Base-by-base conservation (phyloP, 106 monocot genomes). In the Triglochin maritima region DNA sequence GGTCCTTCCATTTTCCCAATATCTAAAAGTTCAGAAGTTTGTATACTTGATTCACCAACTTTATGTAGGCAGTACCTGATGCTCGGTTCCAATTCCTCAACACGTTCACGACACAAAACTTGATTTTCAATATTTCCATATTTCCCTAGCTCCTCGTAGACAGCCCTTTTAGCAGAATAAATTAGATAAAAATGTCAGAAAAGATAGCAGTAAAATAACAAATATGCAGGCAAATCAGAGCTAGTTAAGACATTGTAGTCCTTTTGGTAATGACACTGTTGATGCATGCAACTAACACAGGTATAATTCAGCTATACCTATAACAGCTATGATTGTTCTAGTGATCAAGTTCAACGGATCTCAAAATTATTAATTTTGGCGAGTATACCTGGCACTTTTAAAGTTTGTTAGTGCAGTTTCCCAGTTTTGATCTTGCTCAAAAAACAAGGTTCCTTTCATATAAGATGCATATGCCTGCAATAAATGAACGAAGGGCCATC, bases 41-140 rank as follows among this genome's bases (percentile, higher is more conserved):
- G 87, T 46, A 98, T 45, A 57, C 61, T 82, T 71, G 88, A 84
- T 75, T 88, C 77, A 29, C 96, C 91, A 59, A 88, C 82, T 82
- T 88, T 98, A 77, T 88, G 91, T 59, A 91, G 78, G 68, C 96
- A 98, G 66, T 88, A 98, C 65, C 83, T 82, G 66, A 98, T 86
- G 77, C 91, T 98, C 62, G 96, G 96, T 78, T 98, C 91, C 58
- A 98, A 66, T 54, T 98, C 96, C 72, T 98, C 96, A 74, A 98
- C 86, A n/a, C 96, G 81, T 69, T 91, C 91, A 70, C 88, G 85
- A 65, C 96, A 98, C 70, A 91, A 79, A 69, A 91, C 72, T 76
- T 98, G 96, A 81, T 98, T 98, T 62, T 98, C 91, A 74, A 84
- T 77, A 62, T 69, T 84, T 10, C 96, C 96, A 80, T 88, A 91